Evolutionary conservation across 1,284 basidiomycete genomes (phyloP), one percentile per base, ranked within the genome.

Genomic region (Cryptococcus sp.): DNA sequence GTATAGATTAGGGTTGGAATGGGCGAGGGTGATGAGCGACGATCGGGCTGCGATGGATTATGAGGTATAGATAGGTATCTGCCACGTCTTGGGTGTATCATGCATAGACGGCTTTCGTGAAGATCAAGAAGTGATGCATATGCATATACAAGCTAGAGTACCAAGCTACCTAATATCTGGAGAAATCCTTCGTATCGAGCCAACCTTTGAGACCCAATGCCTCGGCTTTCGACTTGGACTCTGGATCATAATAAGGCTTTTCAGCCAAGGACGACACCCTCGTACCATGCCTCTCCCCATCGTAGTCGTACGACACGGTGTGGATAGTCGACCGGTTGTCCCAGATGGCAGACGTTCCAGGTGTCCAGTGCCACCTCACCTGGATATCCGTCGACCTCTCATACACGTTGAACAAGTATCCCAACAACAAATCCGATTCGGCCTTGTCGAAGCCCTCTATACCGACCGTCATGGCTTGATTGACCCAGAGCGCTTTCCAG

Each of bases 401-500:
- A 47, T 59, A 65, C n/a, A 68, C 53, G 43, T 51, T 52, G 45
- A 57, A 59, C 10, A 69, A 53, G 54, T 67, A 60, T 24, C 63
- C 57, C 46, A 69, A 57, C 46, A 69, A 50, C 5, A 43, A 26
- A 43, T 69, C 63, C 6, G 53, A 53, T 37, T 64, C 60, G 37
- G 51, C 36, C 45, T 60, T 56, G 50, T 64, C 60, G 36, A 64
- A 48, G 2, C 62, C 62, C 35, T 62, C 57, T 40, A 64, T 64
- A 18, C 53, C 51, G 32, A 58, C 54, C 2, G 60, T 64, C 60
- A 62, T 62, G 23, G 58, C 49, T 40, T 53, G 82, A 65, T 86
- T 86, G 60, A 85, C 82, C 48, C 48, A 86, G 54, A 86, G 66
- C 51, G 77, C 79, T 77, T 87, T 86, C 82, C 82, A 86, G n/a